Evolutionary conservation across 306 rosid species (phyloP).

Genomic region (Lupinus albus): DNA sequence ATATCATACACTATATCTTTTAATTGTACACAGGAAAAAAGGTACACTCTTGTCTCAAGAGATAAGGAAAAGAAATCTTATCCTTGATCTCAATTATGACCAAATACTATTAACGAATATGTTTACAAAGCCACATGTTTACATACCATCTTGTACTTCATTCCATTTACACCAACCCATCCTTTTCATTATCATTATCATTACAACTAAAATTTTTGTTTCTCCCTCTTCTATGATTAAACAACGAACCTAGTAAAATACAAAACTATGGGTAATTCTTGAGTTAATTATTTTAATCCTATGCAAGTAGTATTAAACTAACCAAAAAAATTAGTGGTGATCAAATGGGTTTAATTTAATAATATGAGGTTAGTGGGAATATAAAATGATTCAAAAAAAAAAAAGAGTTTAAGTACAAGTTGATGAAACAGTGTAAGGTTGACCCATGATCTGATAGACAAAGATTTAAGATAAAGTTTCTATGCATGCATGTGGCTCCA

Average conservation of each 20-base stretch:
- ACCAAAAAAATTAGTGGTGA: constrained; percentile 37
- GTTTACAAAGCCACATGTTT: constrained; percentile 47
- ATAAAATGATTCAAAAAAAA: constrained; percentile 5
- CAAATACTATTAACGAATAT: constrained; percentile 44
- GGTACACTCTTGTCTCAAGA: constrained; percentile 16
- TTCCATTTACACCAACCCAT: constrained; percentile 28
- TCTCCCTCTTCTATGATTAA: constrained; percentile 31
- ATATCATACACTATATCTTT: constrained; percentile 39
- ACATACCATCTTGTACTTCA: constrained; percentile 25
- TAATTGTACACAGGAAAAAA: constrained; percentile 1
- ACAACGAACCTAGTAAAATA: not conserved
- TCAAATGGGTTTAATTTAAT: constrained; percentile 35
- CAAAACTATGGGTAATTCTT: constrained; percentile 31
- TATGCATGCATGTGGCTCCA: constrained; percentile 50
- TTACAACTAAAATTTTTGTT: constrained; percentile 22
- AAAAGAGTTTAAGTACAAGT: constrained; percentile 38
- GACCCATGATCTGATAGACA: constrained; percentile 37
- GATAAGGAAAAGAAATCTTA: constrained; percentile 39
- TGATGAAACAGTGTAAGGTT: constrained; percentile 36
- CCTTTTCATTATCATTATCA: constrained; percentile 34
- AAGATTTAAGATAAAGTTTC: constrained; percentile 37
- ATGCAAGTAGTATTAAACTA: constrained; percentile 38
- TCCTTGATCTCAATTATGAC: constrained; percentile 29
- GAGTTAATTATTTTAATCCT: constrained; percentile 18
- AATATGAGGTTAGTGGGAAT: constrained; percentile 35